Base-by-base conservation (phyloP, 2,329 filamentous ascomycete species). In the Penicillium sp. region DNA sequence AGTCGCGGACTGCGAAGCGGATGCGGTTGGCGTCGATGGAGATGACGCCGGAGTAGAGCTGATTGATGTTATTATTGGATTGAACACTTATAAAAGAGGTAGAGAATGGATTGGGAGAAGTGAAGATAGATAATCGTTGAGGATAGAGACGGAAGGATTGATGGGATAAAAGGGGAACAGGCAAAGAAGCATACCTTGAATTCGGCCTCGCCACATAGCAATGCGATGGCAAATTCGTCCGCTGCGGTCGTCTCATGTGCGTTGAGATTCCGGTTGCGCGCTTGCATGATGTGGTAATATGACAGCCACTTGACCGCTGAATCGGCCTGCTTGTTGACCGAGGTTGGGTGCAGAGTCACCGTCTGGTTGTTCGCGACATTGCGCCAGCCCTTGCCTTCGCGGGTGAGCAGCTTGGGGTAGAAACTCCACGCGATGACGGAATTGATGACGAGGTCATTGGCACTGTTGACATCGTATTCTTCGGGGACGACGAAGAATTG, bases 261-360 rank as follows among this genome's bases (percentile, higher is more conserved):
- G 48, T 95, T 93, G 50, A 90, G 86, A 54, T 60, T 72, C 70
- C 75, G 76, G 75, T 81, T 85, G 68, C 71, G 88, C 2, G 84
- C 84, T 62, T 95, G 89, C 86, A 96, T 94, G 48, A 96, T 95
- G 61, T 94, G 85, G 67, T 96, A 96, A 62, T 95, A 98, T 0
- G 85, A 92, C 30, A 98, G 69, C 80, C 86, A 96, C 56, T 80
- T 82, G 26, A 88, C 69, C 27, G 57, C 48, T 1, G 47, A 27
- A n/a, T 65, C 62, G 4, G 59, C 47, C 8, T 73, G 76, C 57
- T 88, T 88, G 62, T 96, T 96, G 49, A 98, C 85, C 1, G 87
- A 94, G 0, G 83, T 85, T 1, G 88, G 85, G 51, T 94, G 87
- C 13, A 98, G 70, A 40, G 80, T 87, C 51, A 98, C 88, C 30